Evolutionary conservation across 2,329 filamentous ascomycete genomes (phyloP).

Genomic region (Hymenoscyphus occultus): DNA sequence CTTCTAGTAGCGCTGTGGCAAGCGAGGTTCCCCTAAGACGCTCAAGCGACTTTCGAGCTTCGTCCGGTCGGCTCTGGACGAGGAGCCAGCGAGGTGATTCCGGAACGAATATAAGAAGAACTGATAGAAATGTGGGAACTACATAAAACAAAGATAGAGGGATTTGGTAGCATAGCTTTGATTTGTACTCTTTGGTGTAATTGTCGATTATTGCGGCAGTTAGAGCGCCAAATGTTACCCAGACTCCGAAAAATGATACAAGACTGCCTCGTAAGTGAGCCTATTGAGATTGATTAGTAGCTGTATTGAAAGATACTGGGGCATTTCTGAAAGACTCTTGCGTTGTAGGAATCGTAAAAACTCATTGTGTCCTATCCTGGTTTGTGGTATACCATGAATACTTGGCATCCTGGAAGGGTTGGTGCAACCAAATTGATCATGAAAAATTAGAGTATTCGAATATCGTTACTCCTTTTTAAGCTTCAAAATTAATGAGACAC

Average conservation of each 20-base stretch:
- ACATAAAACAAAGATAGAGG: neutral
- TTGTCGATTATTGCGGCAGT: slow-evolving; percentile 15
- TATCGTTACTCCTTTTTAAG: too few species aligned
- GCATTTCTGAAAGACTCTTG: neutral
- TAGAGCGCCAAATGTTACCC: slow-evolving; percentile 11
- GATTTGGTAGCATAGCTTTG: neutral
- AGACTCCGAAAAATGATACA: slow-evolving; percentile 12
- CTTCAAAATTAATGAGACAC: too few species aligned
- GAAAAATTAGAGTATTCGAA: too few species aligned
- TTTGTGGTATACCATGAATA: too few species aligned
- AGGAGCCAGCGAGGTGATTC: slow-evolving; percentile 13
- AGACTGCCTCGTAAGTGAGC: slow-evolving; percentile 13
- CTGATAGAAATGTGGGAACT: neutral
- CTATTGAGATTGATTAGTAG: neutral
- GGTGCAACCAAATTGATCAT: too few species aligned
- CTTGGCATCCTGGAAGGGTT: too few species aligned
- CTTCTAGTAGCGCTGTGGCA: neutral
- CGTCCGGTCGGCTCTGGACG: slow-evolving; percentile 5
- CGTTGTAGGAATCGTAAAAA: too few species aligned
- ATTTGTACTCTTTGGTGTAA: slow-evolving; percentile 7
- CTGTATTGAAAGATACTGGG: neutral
- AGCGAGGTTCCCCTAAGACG: slow-evolving; percentile 4
- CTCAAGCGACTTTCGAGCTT: slow-evolving; percentile 13
- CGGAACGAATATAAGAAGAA: slow-evolving; percentile 6
- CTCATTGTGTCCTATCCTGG: too few species aligned